phyloP scores from a whole-genome alignment of 176 grass and related monocot species.

The Aechmea fasciata region DNA sequence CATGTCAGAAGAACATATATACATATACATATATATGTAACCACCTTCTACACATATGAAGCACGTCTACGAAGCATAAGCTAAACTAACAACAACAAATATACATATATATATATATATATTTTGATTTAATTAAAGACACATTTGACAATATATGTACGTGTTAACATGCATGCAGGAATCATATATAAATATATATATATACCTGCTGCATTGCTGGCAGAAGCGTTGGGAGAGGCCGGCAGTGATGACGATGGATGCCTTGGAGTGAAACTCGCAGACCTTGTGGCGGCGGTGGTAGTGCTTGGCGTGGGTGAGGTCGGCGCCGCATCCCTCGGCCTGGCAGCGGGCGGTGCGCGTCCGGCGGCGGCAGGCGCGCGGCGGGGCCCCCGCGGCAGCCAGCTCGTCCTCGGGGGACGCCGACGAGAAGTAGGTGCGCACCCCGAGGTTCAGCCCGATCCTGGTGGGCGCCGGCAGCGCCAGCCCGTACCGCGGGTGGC shows the following conservation, averaged over 20 bases:
- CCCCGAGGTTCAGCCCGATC: conserved; percentile 13
- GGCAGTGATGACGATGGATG: conserved; percentile 2
- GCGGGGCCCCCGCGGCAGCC: neutral
- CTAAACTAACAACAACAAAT: too few species aligned
- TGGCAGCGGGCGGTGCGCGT: conserved; percentile 11
- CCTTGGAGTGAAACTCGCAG: conserved; percentile 19
- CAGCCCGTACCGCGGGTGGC: conserved; percentile 1
- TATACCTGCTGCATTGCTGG: conserved; percentile 15
- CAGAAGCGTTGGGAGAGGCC: conserved; percentile 19
- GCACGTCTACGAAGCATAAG: too few species aligned
- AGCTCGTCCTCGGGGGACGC: neutral
- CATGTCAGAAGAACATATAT: too few species aligned
- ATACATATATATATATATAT: too few species aligned
- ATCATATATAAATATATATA: too few species aligned
- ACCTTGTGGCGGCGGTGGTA: conserved; percentile 23
- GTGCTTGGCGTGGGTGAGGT: conserved; percentile 14
- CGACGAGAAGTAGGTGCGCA: conserved; percentile 18
- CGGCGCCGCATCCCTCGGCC: conserved; percentile 10
- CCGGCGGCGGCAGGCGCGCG: neutral
- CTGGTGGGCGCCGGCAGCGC: conserved; percentile 3
- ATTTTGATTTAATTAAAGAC: too few species aligned
- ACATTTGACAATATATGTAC: too few species aligned
- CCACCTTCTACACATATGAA: too few species aligned
- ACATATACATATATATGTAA: too few species aligned
- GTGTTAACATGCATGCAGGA: too few species aligned